Evolutionary conservation across 2,329 filamentous ascomycete species (phyloP).

Genomic region (Mariannaea elegans): DNA sequence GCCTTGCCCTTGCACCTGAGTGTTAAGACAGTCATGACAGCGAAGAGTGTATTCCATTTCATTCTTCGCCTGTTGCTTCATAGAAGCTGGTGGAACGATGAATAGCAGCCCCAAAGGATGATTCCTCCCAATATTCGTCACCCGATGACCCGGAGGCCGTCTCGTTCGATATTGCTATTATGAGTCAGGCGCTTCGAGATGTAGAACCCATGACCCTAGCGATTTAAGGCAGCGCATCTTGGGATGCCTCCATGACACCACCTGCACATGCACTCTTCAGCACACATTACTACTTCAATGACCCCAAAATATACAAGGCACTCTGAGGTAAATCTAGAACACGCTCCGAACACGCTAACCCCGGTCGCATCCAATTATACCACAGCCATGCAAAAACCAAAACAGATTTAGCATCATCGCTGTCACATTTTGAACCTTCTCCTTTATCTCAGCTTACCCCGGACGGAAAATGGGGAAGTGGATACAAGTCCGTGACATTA

Average conservation of each 20-base stretch:
- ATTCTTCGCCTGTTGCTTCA: neutral
- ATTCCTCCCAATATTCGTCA: conserved; percentile 2
- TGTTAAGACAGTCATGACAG: neutral
- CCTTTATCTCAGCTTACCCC: neutral
- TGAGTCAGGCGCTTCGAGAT: conserved; percentile 21
- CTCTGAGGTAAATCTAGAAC: conserved; percentile 4
- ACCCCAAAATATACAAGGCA: neutral
- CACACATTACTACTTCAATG: neutral
- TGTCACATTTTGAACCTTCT: neutral
- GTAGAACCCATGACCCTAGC: conserved; percentile 16
- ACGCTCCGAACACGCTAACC: no score
- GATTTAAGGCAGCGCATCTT: neutral
- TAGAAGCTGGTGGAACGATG: neutral
- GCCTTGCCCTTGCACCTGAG: conserved; percentile 5
- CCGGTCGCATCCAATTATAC: neutral
- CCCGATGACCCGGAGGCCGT: neutral
- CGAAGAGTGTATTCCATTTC: neutral
- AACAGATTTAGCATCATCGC: neutral
- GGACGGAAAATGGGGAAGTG: neutral
- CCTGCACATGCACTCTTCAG: neutral
- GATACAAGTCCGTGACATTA: no score
- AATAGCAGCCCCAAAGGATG: neutral
- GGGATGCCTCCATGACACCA: conserved; percentile 10
- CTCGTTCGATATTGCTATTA: conserved; percentile 18
- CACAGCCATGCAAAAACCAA: no score